Evolutionary conservation across 805 yeast species (phyloP), one percentile per base, ranked within the genome.

Genomic region (Yamadazyma tumulicola): DNA sequence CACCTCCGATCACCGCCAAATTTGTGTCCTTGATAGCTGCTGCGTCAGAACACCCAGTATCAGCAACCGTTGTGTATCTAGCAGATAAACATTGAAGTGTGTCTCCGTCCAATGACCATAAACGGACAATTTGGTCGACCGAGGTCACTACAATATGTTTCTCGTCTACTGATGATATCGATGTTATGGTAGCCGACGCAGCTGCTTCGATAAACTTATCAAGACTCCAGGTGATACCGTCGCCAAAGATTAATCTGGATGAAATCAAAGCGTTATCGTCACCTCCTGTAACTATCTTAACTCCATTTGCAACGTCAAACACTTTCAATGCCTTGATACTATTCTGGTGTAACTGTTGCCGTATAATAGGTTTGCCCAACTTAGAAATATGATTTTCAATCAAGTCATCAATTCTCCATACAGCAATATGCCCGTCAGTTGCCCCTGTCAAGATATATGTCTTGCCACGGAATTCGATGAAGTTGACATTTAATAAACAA

Each of bases 161-260:
- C 4, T 49, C 43, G 8, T 57, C 51, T 4, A 69, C 42, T 3
- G 54, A 24, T 0, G 67, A 57, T 2, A 87, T 61, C 0, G 85
- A 75, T 0, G 97, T 87, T 23, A 91, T 78, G 0, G 97, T 85
- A 0, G 96, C 82, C 0, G 96, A 76, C 2, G 95, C 96, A 0
- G 95, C 96, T 18, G 61, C 55, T 7, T 62, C 64, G 4, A 61
- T 56, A 42, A 72, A 69, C 1, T 65, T 48, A 0, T 48, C 35
- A 0, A 62, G 51, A 0, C 43, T 40, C 19, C 74, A 50, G 1
- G 26, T 31, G 3, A 53, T 33, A 1, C 47, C 43, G 2, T 36
- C 37, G 5, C 38, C 36, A 1, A 35, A 37, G 0, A 33, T 39
- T 6, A 55, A 47, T 7, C 46, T 50, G 1, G 59, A 54, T 6